Percentiles rank a stretch among this genome's conserved stretches.
Evolutionary conservation across 2,329 filamentous ascomycete genomes (phyloP).

Genomic region (Claviceps purpurea): DNA sequence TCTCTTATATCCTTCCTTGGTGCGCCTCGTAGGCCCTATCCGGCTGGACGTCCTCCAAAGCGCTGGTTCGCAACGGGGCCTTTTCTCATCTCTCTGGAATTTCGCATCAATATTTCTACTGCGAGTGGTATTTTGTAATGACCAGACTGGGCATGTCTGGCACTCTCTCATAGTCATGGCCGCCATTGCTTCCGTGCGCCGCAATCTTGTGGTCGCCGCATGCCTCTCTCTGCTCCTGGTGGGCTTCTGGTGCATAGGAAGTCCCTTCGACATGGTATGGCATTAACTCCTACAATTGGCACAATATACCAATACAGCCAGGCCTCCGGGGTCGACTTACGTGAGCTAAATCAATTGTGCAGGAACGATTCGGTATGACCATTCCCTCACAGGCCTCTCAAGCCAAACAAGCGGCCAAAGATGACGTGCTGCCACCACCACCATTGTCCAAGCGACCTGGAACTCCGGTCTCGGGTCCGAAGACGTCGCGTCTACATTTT

Average conservation of each 20-base stretch:
- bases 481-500: slow-evolving; percentile 22
- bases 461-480: not conserved
- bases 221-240: slow-evolving; percentile 1
- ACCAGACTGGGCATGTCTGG: not conserved
- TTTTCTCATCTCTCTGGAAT: not conserved
- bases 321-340: not conserved
- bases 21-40: not conserved
- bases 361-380: not conserved
- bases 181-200: not conserved
- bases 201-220: slow-evolving; percentile 1
- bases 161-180: slow-evolving; percentile 1
- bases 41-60: not conserved
- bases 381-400: not conserved
- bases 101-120: not conserved
- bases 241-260: not conserved
- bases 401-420: not conserved
- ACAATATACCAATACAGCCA: not conserved
- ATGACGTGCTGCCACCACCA: not conserved
- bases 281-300: not conserved
- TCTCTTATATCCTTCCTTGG: not conserved
- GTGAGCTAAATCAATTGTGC: not conserved
- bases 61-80: not conserved
- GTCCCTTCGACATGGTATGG: slow-evolving; percentile 1
- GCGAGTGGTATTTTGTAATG: not conserved
- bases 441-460: not conserved